Evolutionary conservation across 1,284 basidiomycete species (phyloP).

Genomic region (Leccinum angustisporum): DNA sequence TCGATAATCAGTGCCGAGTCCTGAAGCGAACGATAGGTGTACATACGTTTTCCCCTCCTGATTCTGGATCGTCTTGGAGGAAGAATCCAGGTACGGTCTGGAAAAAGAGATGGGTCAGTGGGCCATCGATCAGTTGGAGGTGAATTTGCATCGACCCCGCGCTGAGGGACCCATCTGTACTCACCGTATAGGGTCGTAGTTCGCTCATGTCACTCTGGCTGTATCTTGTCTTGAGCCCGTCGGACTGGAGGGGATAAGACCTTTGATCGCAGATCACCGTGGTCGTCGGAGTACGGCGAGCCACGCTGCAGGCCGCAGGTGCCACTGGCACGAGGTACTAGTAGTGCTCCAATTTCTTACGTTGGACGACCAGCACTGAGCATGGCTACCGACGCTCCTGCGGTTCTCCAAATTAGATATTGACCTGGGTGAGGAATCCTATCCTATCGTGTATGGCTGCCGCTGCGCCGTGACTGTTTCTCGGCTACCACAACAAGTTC

Average conservation of each 20-base stretch:
- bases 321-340: not conserved
- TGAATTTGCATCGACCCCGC: not conserved
- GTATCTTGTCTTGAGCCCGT: not conserved
- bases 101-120: not conserved
- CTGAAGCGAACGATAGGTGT: not conserved
- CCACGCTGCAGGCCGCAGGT: not conserved
- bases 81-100: conserved; percentile 21
- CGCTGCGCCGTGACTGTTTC: no score
- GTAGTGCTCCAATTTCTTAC: not conserved
- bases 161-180: not conserved
- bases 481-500: no score
- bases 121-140: not conserved
- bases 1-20: not conserved
- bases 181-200: not conserved
- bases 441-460: no score
- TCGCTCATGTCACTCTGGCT: not conserved
- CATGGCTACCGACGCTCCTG: no score
- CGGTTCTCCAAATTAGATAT: no score
- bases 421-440: no score
- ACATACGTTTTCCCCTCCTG: conserved; percentile 18
- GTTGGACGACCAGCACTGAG: no score
- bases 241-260: not conserved
- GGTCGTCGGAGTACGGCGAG: not conserved
- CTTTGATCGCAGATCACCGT: not conserved
- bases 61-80: conserved; percentile 25